Conservation (phyloP, 2,329 filamentous ascomycete species). For the Chaetomium sp. region DNA sequence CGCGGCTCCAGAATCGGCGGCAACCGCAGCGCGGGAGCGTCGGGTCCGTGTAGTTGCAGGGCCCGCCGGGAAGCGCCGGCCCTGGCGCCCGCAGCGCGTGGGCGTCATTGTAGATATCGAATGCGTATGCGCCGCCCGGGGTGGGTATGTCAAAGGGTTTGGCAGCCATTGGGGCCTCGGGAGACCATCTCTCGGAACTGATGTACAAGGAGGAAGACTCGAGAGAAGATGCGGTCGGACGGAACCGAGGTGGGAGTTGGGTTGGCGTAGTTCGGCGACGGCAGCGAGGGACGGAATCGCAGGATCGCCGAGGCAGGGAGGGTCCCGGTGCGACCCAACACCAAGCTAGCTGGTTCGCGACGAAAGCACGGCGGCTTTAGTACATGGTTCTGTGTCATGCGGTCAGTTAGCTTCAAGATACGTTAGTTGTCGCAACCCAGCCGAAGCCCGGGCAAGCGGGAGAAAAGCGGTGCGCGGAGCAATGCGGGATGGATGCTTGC, state of each 20-base stretch:
- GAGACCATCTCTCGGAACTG: conserved; percentile 40
- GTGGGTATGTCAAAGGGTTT: conserved; percentile 51
- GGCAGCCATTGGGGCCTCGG: conserved; percentile 54
- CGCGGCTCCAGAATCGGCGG: conserved; percentile 61
- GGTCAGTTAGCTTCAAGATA: conserved; percentile 23
- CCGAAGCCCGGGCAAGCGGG: conserved; percentile 21
- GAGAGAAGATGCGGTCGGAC: conserved; percentile 17
- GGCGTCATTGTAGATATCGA: conserved; percentile 59
- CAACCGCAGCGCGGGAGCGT: conserved; percentile 60
- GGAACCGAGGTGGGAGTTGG: conserved; percentile 22
- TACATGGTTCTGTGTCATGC: conserved; percentile 43
- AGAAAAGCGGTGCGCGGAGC: conserved; percentile 16
- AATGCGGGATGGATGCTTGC: conserved; percentile 5
- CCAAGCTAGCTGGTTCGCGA: conserved; percentile 35
- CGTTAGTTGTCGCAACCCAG: conserved; percentile 18
- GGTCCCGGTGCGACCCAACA: conserved; percentile 32
- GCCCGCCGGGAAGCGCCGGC: conserved; percentile 51
- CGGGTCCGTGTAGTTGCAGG: conserved; percentile 61
- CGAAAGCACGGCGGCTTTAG: conserved; percentile 40
- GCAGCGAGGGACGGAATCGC: conserved; percentile 11
- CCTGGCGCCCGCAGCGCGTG: conserved; percentile 33
- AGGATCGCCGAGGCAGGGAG: conserved; percentile 10
- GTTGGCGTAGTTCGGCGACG: conserved; percentile 11
- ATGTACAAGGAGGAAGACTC: conserved; percentile 8
- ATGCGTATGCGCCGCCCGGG: conserved; percentile 49